Percentiles rank a stretch among this genome's conserved stretches.
Evolutionary conservation across 768 basidiomycete genomes (phyloP).

Genomic region (Kwoniella botswanensis): DNA sequence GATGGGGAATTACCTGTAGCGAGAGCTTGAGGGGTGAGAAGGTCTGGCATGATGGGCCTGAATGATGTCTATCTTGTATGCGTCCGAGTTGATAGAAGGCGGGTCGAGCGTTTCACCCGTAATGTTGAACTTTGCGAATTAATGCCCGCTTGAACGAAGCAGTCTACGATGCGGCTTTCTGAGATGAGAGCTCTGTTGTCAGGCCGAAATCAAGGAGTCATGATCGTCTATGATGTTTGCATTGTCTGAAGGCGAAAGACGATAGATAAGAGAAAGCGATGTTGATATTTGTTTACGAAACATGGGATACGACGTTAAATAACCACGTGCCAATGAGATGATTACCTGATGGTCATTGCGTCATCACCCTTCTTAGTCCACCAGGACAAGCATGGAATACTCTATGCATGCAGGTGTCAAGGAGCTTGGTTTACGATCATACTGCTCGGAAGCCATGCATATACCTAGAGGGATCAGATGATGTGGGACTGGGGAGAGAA

Average conservation of each 20-base stretch:
- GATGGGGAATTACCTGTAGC: conserved; percentile 31
- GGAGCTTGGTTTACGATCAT: no score
- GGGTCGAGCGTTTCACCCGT: conserved; percentile 10
- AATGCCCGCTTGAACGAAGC: no score
- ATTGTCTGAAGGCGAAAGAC: no score
- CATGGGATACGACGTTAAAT: neutral
- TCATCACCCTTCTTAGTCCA: neutral
- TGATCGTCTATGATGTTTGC: neutral
- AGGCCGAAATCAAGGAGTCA: neutral
- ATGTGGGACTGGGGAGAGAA: no score
- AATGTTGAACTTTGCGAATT: neutral
- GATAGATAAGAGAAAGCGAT: neutral
- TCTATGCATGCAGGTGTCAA: no score
- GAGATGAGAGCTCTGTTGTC: no score
- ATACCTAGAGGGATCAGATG: no score
- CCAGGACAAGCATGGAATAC: no score
- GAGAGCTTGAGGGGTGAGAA: conserved; percentile 47
- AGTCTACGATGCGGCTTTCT: no score
- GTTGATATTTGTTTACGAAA: neutral
- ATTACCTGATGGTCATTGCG: neutral
- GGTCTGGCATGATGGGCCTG: conserved; percentile 38
- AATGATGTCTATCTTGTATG: neutral
- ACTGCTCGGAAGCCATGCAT: no score
- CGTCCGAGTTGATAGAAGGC: neutral
- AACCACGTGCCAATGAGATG: neutral